Base-by-base conservation (phyloP, 2,329 filamentous ascomycete genomes). In the Rugonectria rugulosa region DNA sequence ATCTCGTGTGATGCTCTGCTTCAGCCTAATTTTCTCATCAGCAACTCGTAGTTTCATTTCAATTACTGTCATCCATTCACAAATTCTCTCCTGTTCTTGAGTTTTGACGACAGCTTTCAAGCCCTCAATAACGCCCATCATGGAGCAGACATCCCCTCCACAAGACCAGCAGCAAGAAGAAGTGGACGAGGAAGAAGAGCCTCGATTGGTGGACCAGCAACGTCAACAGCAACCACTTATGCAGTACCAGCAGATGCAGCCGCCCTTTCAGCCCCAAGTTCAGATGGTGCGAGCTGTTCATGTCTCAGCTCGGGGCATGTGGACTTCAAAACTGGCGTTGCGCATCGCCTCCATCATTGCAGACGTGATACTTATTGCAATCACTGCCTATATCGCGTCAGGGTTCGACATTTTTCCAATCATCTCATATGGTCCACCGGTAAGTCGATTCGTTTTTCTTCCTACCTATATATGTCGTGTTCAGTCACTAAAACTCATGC, bases 261-360 rank as follows among this genome's bases (percentile, higher is more conserved):
- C 27, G 3, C 9, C 19, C 21, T 37, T 23, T 21, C 46, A 41
- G 21, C 37, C 36, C 19, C 36, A 56, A 20, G 21, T 19, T 40
- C 38, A 40, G 24, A 26, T 6, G 9, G 9, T 21, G 24, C 27
- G 20, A 12, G 41, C 48, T 10, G 32, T 56, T 7, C 49, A 53
- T 24, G 17, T 47, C 24, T 57, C 54, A 6, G 19, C 54, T 5
- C 42, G 26, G 12, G 40, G 50, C 42, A 56, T 56, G 42, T 59
- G 42, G 29, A 17, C 36, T 9, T 23, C 27, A 24, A 59, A 59
- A 29, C 37, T 59, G 7, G 11, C 21, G 9, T 24, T 59, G 9
- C 52, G 52, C n/a, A 34, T 52, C 17, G 4, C 23, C 14, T 59
- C 56, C 12, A 49, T 52, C 20, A 27, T 52, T 12, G 56, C 24